Evolutionary conservation across 192 early-diverging fungal genomes (phyloP).

Genomic region (Haplosporangium gracile): DNA sequence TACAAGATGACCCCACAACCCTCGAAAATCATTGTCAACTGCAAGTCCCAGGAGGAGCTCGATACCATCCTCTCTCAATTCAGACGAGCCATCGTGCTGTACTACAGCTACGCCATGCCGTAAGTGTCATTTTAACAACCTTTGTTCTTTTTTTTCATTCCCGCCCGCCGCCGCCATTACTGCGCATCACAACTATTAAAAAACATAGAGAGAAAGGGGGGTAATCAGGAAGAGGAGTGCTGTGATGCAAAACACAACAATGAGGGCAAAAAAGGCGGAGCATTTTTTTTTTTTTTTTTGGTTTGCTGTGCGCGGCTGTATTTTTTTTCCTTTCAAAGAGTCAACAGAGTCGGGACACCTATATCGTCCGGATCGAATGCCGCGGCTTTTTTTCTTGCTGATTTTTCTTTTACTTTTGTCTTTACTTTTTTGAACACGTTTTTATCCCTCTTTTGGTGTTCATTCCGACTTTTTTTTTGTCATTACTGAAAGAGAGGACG

Average conservation of each 20-base stretch:
- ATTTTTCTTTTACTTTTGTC: background rate
- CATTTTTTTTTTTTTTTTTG: constrained; percentile 1
- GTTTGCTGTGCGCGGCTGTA: constrained; percentile 8
- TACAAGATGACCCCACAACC: constrained; percentile 19
- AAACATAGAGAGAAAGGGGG: background rate
- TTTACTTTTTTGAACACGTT: background rate
- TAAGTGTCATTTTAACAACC: constrained; percentile 15
- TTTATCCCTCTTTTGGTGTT: background rate
- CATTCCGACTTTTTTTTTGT: background rate
- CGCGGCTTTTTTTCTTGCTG: background rate
- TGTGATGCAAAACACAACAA: background rate
- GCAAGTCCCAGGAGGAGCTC: constrained; percentile 41
- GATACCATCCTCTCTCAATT: constrained; percentile 15
- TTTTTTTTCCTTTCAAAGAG: background rate
- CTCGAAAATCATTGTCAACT: constrained; percentile 25
- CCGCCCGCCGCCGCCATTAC: background rate
- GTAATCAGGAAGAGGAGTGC: background rate
- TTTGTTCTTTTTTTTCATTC: background rate
- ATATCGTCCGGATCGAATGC: background rate
- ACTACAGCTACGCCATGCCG: constrained; percentile 51
- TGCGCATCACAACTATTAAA: background rate
- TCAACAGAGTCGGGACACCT: background rate
- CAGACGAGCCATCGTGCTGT: constrained; percentile 28
- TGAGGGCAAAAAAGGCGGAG: constrained; percentile 2
- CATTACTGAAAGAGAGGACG: background rate